phyloP scores from a whole-genome alignment of 1,139 yeast species.

The Taiozyma onychis region DNA sequence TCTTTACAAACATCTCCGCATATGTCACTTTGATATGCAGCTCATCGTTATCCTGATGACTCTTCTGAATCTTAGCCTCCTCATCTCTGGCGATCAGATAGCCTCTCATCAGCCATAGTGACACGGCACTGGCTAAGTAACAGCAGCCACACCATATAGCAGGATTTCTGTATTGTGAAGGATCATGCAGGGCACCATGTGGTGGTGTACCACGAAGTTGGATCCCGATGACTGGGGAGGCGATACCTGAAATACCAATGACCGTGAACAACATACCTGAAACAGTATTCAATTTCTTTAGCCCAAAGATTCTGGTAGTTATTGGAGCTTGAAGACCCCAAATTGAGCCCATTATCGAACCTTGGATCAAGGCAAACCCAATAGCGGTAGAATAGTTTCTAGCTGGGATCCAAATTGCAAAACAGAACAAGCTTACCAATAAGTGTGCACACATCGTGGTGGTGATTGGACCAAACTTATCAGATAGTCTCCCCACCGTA shows the following conservation, averaged over 20 bases:
- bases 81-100: conserved; percentile 43
- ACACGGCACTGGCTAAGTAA: conserved; percentile 38
- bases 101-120: conserved; percentile 40
- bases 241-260: conserved; percentile 45
- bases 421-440: conserved; percentile 29
- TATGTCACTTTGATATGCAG: conserved; percentile 19
- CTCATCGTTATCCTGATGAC: conserved; percentile 23
- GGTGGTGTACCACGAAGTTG: conserved; percentile 33
- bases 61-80: conserved; percentile 15
- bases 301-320: conserved; percentile 38
- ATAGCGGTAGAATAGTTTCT: conserved; percentile 47
- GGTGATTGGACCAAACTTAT: conserved; percentile 50
- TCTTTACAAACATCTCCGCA: conserved; percentile 4
- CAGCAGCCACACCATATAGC: conserved; percentile 49
- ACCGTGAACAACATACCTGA: conserved; percentile 44
- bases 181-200: conserved; percentile 27
- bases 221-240: conserved; percentile 50
- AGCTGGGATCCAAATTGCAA: conserved; percentile 62
- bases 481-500: conserved; percentile 47
- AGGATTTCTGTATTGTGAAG: conserved; percentile 43
- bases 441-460: conserved; percentile 31
- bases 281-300: conserved; percentile 43
- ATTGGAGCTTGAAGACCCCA: conserved; percentile 22
- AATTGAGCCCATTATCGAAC: conserved; percentile 44
- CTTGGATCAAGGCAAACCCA: conserved; percentile 41